phyloP scores from a whole-genome alignment of 2,329 filamentous ascomycete genomes.

The Diaporthe sp. region DNA sequence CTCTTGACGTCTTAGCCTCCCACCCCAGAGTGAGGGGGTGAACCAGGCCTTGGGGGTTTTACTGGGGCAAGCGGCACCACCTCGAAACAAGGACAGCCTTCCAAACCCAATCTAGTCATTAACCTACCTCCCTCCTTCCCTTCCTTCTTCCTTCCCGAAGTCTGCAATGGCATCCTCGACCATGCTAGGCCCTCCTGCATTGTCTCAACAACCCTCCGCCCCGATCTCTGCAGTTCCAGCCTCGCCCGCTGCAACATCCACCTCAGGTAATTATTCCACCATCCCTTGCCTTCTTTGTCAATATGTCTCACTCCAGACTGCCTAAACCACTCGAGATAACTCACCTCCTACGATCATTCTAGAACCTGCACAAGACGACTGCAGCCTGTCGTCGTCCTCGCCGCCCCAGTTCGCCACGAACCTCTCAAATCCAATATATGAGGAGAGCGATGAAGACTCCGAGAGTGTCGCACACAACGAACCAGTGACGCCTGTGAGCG shows the following conservation, averaged over 20 bases:
- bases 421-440: conserved; percentile 65
- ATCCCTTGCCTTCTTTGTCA: conserved; percentile 38
- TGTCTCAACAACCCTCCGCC: conserved; percentile 48
- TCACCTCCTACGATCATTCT: conserved; percentile 39
- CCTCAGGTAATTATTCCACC: conserved; percentile 21
- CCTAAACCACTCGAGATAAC: conserved; percentile 34
- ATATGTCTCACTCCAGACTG: conserved; percentile 1
- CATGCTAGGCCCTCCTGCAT: conserved; percentile 46
- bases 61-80: conserved; percentile 32
- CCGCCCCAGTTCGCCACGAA: conserved; percentile 65
- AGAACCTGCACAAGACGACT: conserved; percentile 41
- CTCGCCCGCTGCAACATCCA: conserved; percentile 10
- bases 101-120: conserved; percentile 33
- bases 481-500: conserved; percentile 72
- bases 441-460: conserved; percentile 69
- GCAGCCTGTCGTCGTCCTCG: conserved; percentile 55
- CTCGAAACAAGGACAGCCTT: conserved; percentile 25
- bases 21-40: conserved; percentile 26
- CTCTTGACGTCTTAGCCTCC: conserved; percentile 37
- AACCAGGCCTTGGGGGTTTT: conserved; percentile 25
- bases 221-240: conserved; percentile 19
- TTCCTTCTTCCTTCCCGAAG: conserved; percentile 12
- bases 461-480: conserved; percentile 72
- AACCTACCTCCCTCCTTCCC: conserved; percentile 8
- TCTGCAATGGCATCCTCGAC: conserved; percentile 48